A percentile compares a stretch with the other conserved stretches of the same genome.
Conservation (phyloP, 2,329 filamentous ascomycete species). For the Claviceps humidiphila region DNA sequence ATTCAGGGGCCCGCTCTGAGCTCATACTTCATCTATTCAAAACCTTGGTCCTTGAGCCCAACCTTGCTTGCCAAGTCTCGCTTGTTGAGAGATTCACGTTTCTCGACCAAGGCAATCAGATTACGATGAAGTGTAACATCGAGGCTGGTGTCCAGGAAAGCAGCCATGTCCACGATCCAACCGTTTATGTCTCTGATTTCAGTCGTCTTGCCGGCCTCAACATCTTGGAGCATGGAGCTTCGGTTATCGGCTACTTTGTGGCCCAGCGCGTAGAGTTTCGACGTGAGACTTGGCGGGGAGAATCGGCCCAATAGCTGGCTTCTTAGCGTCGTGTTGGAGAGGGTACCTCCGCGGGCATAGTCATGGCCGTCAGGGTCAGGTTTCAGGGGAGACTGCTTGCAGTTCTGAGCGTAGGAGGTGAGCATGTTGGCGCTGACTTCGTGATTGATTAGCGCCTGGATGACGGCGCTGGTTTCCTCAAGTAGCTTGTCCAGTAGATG, state of each 20-base stretch:
- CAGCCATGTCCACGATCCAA: slow-evolving; percentile 37
- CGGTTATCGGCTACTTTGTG: slow-evolving; percentile 38
- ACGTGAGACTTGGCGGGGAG: slow-evolving; percentile 26
- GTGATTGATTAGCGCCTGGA: slow-evolving; percentile 53
- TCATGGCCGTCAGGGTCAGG: background rate
- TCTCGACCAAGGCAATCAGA: slow-evolving; percentile 31
- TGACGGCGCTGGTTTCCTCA: slow-evolving; percentile 60
- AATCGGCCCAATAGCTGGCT: slow-evolving; percentile 20
- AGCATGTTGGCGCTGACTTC: slow-evolving; percentile 31
- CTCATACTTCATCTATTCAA: background rate
- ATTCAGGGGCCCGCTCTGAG: too few relatives aligned
- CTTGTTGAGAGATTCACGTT: slow-evolving; percentile 17
- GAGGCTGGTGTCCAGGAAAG: slow-evolving; percentile 21
- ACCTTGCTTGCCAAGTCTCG: slow-evolving; percentile 18
- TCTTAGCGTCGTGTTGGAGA: background rate
- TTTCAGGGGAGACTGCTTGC: background rate
- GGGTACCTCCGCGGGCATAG: background rate
- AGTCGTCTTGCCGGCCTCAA: slow-evolving; percentile 34
- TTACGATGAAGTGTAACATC: slow-evolving; percentile 25
- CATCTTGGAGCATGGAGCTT: slow-evolving; percentile 51
- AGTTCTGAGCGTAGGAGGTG: background rate
- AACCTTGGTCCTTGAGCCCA: slow-evolving; percentile 6
- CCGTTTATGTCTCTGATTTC: slow-evolving; percentile 49
- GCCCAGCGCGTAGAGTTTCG: slow-evolving; percentile 34
- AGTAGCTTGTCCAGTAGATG: slow-evolving; percentile 56